Percentiles rank a stretch among this genome's conserved stretches.
Conservation (phyloP, 495 filamentous ascomycete genomes). For the Penicillium bovifimosum region DNA sequence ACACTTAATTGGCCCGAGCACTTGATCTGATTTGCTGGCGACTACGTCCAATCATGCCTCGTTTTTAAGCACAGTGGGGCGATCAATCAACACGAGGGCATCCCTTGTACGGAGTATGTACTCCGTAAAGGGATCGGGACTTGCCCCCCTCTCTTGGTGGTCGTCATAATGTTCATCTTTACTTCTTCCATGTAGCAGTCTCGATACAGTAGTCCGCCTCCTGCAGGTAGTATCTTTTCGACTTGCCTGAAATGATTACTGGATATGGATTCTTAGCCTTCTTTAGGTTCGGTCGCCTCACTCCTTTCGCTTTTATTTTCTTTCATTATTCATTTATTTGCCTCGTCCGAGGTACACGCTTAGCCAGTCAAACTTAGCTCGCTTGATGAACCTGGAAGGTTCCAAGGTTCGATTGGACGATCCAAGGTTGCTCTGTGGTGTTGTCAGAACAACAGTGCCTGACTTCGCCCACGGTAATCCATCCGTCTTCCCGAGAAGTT, state of each 20-base stretch:
- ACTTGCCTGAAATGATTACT: not conserved
- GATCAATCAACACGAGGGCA: constrained; percentile 14
- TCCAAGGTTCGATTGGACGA: too few species aligned
- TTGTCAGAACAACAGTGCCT: not conserved
- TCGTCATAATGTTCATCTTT: constrained; percentile 2
- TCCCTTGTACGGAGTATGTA: too few species aligned
- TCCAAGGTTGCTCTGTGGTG: not conserved
- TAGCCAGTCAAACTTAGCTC: not conserved
- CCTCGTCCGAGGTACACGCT: not conserved
- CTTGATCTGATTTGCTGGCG: constrained; percentile 7
- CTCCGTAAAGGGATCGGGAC: not conserved
- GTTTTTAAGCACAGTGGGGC: constrained; percentile 2
- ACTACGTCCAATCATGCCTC: constrained; percentile 6
- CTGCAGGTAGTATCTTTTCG: not conserved
- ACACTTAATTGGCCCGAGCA: constrained; percentile 3
- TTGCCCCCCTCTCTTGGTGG: not conserved
- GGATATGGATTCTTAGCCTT: not conserved
- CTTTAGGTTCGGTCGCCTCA: constrained; percentile 1
- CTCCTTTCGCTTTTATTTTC: not conserved
- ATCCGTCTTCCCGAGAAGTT: not conserved
- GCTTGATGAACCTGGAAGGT: not conserved
- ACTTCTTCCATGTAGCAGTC: not conserved
- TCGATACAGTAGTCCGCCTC: not conserved
- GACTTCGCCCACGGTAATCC: not conserved
- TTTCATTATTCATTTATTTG: not conserved